Conservation (phyloP, 805 yeast genomes). For the Wickerhamiella cacticola region DNA sequence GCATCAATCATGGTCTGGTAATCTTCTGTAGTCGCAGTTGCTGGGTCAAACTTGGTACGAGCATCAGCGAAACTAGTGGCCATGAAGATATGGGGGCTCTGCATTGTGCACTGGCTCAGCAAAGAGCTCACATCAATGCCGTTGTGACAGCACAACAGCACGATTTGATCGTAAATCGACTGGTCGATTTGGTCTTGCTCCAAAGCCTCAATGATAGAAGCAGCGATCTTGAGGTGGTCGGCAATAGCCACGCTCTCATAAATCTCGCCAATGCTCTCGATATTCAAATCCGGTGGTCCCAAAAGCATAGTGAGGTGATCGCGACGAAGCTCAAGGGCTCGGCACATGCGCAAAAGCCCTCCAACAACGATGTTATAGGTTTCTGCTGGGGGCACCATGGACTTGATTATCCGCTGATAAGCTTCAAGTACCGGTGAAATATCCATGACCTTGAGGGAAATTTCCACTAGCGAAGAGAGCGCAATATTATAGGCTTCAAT, state of each 20-base stretch:
- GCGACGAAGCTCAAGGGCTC: neutral
- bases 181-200: constrained; percentile 11
- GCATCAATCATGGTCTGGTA: neutral
- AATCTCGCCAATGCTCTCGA: constrained; percentile 24
- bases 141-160: constrained; percentile 9
- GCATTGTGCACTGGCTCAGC: neutral
- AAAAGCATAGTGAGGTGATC: constrained; percentile 13
- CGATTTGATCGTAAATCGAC: neutral
- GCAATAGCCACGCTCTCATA: constrained; percentile 19
- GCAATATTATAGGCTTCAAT: constrained; percentile 23
- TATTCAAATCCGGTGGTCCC: constrained; percentile 17
- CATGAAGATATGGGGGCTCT: neutral
- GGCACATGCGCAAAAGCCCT: constrained; percentile 21
- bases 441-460: constrained; percentile 16
- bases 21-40: neutral
- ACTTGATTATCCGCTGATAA: constrained; percentile 23
- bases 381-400: constrained; percentile 20
- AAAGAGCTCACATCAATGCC: constrained; percentile 7
- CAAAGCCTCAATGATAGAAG: constrained; percentile 7
- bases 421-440: constrained; percentile 23
- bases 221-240: constrained; percentile 20
- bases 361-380: constrained; percentile 25
- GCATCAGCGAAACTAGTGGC: neutral
- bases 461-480: constrained; percentile 17
- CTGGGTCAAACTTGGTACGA: neutral